Base-by-base conservation (phyloP, 306 rosid species). In the Begonia fuchsioides region DNA sequence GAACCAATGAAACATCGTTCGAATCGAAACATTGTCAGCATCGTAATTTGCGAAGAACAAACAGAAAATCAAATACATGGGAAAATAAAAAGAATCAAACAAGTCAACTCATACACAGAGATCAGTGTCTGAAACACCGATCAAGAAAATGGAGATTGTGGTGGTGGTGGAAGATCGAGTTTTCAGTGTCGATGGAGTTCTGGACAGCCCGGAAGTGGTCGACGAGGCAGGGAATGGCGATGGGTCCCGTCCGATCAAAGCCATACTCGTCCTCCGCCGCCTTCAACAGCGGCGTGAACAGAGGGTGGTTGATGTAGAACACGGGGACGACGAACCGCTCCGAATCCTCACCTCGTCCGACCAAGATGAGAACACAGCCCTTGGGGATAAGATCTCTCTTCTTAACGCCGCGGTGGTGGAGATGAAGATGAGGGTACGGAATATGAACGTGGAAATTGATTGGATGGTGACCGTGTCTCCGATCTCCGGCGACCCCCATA, bases 231-330 rank as follows among this genome's bases (percentile, higher is more conserved):
- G 96, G 98, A 5, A 92, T 85, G 26, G 75, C 67, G 52, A 92
- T 92, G 3, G 96, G 96, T 0, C 98, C 98, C 17, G 79, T 72
- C 43, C 81, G 98, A 43, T 80, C 72, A 6, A 92, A 92, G 0
- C 98, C 98, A 20, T 57, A 82, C 60, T 92, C 98, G 3, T 85
- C 80, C 61, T 92, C 98, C 11, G 96, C 93, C 35, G 75, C 81
- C 67, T 85, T 77, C 46, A 92, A 47, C 15, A 92, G 62, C 39
- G 75, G 70, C 66, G 70, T 67, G 74, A 92, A 92, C 12, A 75
- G 74, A 0, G 98, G 98, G 17, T 92, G 98, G 66, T 92, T 82
- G 61, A 92, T 64, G 71, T 92, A 76, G 1, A 80, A 74, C 45
- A 92, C 86, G 6, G 98, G 98, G 10, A 92, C 64, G 44, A 92